phyloP scores from a whole-genome alignment of 2,329 filamentous ascomycete genomes.

The Fusarium sp. region DNA sequence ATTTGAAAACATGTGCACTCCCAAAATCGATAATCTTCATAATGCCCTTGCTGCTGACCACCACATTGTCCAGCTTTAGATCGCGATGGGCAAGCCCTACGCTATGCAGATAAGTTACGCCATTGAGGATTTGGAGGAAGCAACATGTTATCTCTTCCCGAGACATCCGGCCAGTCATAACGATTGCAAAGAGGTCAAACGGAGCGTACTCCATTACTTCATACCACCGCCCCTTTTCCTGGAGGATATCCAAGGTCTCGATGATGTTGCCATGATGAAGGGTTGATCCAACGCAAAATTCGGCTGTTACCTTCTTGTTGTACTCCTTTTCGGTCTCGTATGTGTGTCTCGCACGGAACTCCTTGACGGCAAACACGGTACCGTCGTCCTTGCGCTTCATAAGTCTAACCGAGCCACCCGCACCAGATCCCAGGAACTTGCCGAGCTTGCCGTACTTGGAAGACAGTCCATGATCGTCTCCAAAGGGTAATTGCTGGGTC shows the following conservation, averaged over 20 bases:
- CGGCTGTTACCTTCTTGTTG: constrained; percentile 96
- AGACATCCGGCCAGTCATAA: constrained; percentile 98
- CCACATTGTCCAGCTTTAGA: constrained; percentile 96
- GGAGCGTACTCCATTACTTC: constrained; percentile 99
- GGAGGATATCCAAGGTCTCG: constrained; percentile 95
- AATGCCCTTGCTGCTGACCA: constrained; percentile 94
- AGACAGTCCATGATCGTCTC: constrained; percentile 89
- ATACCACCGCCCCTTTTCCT: constrained; percentile 94
- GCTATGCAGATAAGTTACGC: constrained; percentile 93
- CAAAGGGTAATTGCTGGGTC: constrained; percentile 82
- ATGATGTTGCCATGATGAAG: constrained; percentile 98
- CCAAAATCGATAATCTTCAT: constrained; percentile 99
- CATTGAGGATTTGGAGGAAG: constrained; percentile 94
- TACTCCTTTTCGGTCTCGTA: constrained; percentile 97
- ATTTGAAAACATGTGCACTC: constrained; percentile 95
- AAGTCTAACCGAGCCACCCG: constrained; percentile 91
- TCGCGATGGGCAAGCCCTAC: constrained; percentile 96
- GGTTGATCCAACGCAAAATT: constrained; percentile 98
- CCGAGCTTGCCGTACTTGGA: constrained; percentile 97
- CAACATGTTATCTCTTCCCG: constrained; percentile 91
- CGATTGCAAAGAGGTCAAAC: constrained; percentile 94
- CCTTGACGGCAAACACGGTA: constrained; percentile 96
- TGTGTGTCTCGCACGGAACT: constrained; percentile 90
- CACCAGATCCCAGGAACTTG: constrained; percentile 91
- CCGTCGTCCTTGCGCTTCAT: constrained; percentile 95